Evolutionary conservation across 1,139 yeast species (phyloP).

Genomic region (Scheffersomyces insectosa): DNA sequence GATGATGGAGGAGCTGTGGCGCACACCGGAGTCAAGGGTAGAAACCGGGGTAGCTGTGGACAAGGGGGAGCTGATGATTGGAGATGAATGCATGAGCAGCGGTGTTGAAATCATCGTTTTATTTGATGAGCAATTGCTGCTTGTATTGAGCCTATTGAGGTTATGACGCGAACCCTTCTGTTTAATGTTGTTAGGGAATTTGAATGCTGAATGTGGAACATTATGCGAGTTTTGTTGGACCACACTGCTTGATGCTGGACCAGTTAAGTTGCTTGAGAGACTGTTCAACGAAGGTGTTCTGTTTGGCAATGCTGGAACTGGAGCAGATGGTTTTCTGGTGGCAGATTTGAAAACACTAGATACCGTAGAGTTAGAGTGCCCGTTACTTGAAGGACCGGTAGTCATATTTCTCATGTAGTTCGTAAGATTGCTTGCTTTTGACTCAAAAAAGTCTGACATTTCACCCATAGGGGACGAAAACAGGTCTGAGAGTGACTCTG

Average conservation of each 20-base stretch:
- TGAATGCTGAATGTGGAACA: constrained; percentile 15
- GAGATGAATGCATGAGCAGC: constrained; percentile 24
- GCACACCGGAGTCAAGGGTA: constrained; percentile 24
- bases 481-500: constrained; percentile 30
- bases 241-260: constrained; percentile 9
- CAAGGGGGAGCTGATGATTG: constrained; percentile 38
- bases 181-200: constrained; percentile 21
- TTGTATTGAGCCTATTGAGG: constrained; percentile 12
- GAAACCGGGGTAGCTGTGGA: constrained; percentile 35
- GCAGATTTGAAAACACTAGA: neutral
- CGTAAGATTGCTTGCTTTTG: constrained; percentile 9
- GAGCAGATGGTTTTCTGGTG: neutral
- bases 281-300: neutral
- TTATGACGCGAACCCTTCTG: constrained; percentile 18
- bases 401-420: constrained; percentile 5
- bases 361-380: neutral
- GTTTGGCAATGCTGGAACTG: neutral
- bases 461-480: constrained; percentile 26
- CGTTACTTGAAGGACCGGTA: neutral
- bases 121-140: constrained; percentile 9
- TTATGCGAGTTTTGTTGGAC: constrained; percentile 4
- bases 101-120: constrained; percentile 11
- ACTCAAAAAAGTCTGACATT: constrained; percentile 18
- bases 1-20: constrained; percentile 23
- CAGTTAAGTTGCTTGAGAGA: constrained; percentile 2